phyloP scores from a whole-genome alignment of 306 rosid genomes.

The Nissolia schottii region DNA sequence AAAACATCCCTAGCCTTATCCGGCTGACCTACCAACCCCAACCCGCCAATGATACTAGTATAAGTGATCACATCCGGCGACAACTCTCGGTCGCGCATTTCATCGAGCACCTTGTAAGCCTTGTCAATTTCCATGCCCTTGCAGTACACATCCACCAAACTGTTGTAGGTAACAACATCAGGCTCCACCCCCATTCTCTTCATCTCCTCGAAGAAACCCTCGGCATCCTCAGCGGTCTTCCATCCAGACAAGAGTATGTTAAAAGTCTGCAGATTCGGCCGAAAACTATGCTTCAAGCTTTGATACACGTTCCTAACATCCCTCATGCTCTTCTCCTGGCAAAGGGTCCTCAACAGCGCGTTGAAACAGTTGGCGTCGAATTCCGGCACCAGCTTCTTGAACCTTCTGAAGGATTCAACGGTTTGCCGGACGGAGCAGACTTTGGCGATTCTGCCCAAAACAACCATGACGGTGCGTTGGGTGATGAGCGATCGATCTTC shows the following conservation, averaged over 20 bases:
- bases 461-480: slow-evolving; percentile 67
- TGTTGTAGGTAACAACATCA: slow-evolving; percentile 76
- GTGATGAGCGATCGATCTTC: slow-evolving; percentile 54
- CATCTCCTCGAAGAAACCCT: slow-evolving; percentile 79
- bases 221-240: slow-evolving; percentile 83
- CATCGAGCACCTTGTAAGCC: slow-evolving; percentile 64
- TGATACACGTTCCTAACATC: slow-evolving; percentile 94
- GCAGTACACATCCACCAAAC: slow-evolving; percentile 78
- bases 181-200: slow-evolving; percentile 66
- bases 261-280: slow-evolving; percentile 71
- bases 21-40: slow-evolving; percentile 82
- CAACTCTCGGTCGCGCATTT: slow-evolving; percentile 54
- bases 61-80: slow-evolving; percentile 71
- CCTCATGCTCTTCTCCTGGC: slow-evolving; percentile 90
- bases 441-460: slow-evolving; percentile 69
- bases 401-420: slow-evolving; percentile 69
- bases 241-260: slow-evolving; percentile 82
- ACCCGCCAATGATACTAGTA: slow-evolving; percentile 74
- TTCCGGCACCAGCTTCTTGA: slow-evolving; percentile 62
- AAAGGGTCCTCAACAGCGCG: slow-evolving; percentile 72
- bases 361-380: slow-evolving; percentile 60
- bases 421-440: slow-evolving; percentile 79
- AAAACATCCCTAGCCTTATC: slow-evolving; percentile 73
- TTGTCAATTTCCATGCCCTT: slow-evolving; percentile 65
- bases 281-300: slow-evolving; percentile 59